These are phyloP conservation scores for Plasmodium chabaudi DNA, from an alignment of 169 alveolate species.

Conservation along the genomic window DNA sequence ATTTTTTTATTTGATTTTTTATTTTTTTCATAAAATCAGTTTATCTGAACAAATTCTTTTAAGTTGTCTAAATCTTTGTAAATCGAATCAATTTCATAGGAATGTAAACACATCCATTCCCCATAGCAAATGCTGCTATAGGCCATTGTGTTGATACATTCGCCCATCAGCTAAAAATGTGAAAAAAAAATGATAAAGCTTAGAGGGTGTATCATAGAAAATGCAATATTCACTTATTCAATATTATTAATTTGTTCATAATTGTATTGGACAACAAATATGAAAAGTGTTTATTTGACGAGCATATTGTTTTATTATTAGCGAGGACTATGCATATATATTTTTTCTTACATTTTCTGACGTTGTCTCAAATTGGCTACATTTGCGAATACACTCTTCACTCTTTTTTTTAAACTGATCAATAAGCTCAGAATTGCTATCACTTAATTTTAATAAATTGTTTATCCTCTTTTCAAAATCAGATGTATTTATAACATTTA, in stretches of 20 bases:
- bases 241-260: too few relatives aligned
- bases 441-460: conserved; percentile 15
- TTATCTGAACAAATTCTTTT: conserved; percentile 27
- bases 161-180: conserved; percentile 44
- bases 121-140: conserved; percentile 59
- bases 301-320: too few relatives aligned
- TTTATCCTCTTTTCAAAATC: conserved; percentile 46
- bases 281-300: too few relatives aligned
- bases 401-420: conserved; percentile 58
- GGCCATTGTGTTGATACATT: conserved; percentile 62
- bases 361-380: conserved; percentile 73
- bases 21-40: not conserved
- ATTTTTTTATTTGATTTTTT: not conserved
- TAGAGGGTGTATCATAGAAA: too few relatives aligned
- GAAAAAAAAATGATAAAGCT: not conserved
- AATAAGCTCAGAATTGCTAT: conserved; percentile 40
- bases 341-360: conserved; percentile 44
- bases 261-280: too few relatives aligned
- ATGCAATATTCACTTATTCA: too few relatives aligned
- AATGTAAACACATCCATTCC: conserved; percentile 65
- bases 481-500: conserved; percentile 24
- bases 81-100: conserved; percentile 48
- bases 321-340: too few relatives aligned
- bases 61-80: conserved; percentile 27
- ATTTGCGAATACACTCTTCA: conserved; percentile 73